Evolutionary conservation across 257 asterid genomes (phyloP).

Genomic region (Ocimum tenuiflorum): DNA sequence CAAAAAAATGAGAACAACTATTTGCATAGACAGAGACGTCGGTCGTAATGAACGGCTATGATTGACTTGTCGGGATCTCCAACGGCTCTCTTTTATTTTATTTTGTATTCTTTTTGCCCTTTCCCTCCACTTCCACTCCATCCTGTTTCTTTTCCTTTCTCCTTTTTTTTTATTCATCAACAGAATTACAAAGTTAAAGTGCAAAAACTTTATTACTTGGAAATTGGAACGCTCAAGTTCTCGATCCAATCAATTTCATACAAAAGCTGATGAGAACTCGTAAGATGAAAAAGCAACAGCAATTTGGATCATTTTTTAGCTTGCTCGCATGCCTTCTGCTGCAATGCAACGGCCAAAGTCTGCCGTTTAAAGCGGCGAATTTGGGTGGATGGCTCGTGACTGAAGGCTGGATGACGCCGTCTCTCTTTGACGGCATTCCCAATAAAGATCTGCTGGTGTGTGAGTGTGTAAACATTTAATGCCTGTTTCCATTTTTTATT

Average conservation of each 20-base stretch:
- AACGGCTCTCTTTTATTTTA: conserved; percentile 20
- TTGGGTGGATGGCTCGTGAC: conserved; percentile 63
- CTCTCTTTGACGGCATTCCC: conserved; percentile 49
- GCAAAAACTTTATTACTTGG: background rate
- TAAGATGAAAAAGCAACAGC: conserved; percentile 10
- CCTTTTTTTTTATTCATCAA: background rate
- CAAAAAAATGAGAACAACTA: background rate
- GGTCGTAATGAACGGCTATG: background rate
- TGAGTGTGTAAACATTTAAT: background rate
- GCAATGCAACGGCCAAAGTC: conserved; percentile 12
- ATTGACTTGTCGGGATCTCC: conserved; percentile 11
- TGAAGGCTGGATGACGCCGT: conserved; percentile 63
- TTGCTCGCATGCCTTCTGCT: conserved; percentile 15
- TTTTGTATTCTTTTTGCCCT: background rate
- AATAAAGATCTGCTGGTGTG: conserved; percentile 48
- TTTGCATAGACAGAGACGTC: background rate
- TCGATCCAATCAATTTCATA: background rate
- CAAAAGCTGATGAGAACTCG: too few species aligned
- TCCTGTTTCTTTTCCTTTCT: background rate
- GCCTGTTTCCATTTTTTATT: background rate
- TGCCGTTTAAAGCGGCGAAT: conserved; percentile 42
- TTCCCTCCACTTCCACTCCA: conserved; percentile 23
- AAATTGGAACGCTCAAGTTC: background rate
- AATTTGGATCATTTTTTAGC: conserved; percentile 7
- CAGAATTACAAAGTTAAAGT: background rate